Conservation (phyloP, 2,329 filamentous ascomycete genomes). For the Madurella fahalii region DNA sequence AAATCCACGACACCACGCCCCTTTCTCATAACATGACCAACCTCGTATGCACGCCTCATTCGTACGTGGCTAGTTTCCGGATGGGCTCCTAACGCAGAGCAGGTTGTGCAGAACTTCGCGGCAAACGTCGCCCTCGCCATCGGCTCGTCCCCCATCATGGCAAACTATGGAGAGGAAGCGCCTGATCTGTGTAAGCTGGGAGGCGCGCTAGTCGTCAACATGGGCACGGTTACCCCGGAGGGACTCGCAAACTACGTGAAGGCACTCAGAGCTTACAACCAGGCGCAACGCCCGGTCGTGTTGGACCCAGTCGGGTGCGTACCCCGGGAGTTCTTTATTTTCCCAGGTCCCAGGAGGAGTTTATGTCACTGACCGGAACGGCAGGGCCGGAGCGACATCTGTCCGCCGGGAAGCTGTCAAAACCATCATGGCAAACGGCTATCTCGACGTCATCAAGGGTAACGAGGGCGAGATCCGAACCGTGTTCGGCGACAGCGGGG, state of each 20-base stretch:
- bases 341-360: not conserved
- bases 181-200: constrained; percentile 71
- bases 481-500: constrained; percentile 45
- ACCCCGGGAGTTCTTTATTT: not conserved
- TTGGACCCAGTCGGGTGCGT: constrained; percentile 81
- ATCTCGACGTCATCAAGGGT: constrained; percentile 87
- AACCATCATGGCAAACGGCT: constrained; percentile 66
- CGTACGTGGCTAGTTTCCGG: not conserved
- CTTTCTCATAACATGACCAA: constrained; percentile 98
- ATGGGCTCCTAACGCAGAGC: not conserved
- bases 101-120: constrained; percentile 87
- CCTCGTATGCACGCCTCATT: constrained; percentile 43
- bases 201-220: constrained; percentile 83
- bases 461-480: constrained; percentile 85
- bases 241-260: constrained; percentile 66
- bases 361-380: not conserved
- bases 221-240: constrained; percentile 83
- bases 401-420: constrained; percentile 69
- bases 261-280: constrained; percentile 79
- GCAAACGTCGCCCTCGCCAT: constrained; percentile 84
- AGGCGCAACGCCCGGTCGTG: constrained; percentile 67
- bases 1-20: constrained; percentile 61
- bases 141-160: constrained; percentile 91
- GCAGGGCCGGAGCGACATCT: constrained; percentile 70
- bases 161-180: constrained; percentile 79